phyloP scores from a whole-genome alignment of 1,139 yeast species.

The Meyerozyma smithsonii region DNA sequence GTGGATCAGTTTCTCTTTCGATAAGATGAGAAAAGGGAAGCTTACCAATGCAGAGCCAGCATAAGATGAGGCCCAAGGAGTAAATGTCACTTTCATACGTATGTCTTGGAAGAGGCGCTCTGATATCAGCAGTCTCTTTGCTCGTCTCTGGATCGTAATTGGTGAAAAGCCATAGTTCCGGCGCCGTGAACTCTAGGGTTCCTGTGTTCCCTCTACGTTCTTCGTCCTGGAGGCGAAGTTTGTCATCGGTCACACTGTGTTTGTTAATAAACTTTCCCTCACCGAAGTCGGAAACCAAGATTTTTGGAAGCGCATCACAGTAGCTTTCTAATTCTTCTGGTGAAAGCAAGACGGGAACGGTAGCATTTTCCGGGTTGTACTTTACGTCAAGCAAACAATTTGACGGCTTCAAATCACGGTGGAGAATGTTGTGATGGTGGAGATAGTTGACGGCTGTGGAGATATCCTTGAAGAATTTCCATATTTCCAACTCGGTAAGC shows the following conservation, averaged over 20 bases:
- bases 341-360: constrained; percentile 1
- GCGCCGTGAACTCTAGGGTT: constrained; percentile 82
- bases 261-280: constrained; percentile 72
- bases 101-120: background rate
- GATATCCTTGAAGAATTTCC: constrained; percentile 63
- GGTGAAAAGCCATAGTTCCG: constrained; percentile 55
- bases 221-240: constrained; percentile 4
- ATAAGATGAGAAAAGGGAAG: constrained; percentile 49
- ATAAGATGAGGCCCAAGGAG: constrained; percentile 76
- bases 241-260: constrained; percentile 33
- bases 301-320: constrained; percentile 47
- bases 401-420: constrained; percentile 84
- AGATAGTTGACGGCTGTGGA: constrained; percentile 66
- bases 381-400: constrained; percentile 61
- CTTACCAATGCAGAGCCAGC: constrained; percentile 64
- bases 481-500: constrained; percentile 39
- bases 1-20: constrained; percentile 32
- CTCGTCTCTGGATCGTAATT: constrained; percentile 15
- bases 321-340: constrained; percentile 20
- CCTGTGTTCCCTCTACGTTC: constrained; percentile 69
- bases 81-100: constrained; percentile 72
- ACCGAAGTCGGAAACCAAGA: constrained; percentile 84
- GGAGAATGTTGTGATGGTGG: constrained; percentile 72
- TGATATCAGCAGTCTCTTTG: background rate
- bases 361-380: constrained; percentile 15